Evolutionary conservation across 108 stramenopile genomes (phyloP), one percentile per base, ranked within the genome.

Genomic region (Epithemia pelagica): DNA sequence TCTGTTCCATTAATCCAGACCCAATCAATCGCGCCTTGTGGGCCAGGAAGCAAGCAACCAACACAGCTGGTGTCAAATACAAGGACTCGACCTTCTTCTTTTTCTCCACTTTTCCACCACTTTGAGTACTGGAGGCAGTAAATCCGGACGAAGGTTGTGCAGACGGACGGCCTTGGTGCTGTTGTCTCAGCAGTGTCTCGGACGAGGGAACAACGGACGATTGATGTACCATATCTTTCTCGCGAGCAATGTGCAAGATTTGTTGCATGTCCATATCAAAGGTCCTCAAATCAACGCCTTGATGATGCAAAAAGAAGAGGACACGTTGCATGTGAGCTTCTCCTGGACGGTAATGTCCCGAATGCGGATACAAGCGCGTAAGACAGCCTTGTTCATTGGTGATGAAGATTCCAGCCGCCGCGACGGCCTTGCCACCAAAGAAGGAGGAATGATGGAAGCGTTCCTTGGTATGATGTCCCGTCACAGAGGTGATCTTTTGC

Each of bases 371-470:
- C 8, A 89, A 54, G 30, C 70, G 30, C 20, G 46, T 75, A 31
- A 89, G 68, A 33, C 64, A 66, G 8, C 88, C 88, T 10, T 76
- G 51, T 0, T 70, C 51, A 64, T 80, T 68, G 18, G 82, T 81
- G 37, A 89, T 77, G 52, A 89, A 62, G 31, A 89, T 84, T 29
- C 88, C 88, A 1, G 88, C 88, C 5, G 88, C 82, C 52, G 78
- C 71, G 23, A 89, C 88, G 26, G 78, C 80, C 25, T 81, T 85
- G 15, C 88, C 84, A 33, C 87, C 91, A 67, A 93, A 95, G 66
- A 95, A 95, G 32, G 85, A 86, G 0, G 89, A 90, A 67, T 95
- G 94, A 74, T 95, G 94, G 62, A 95, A 95, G 20, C 94, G 77
- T 66, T 84, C 74, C 46, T 77, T 83, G 27, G 73, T 58, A 10